phyloP scores from a whole-genome alignment of 2,329 filamentous ascomycete species.

The Scortechinia acanthostroma region DNA sequence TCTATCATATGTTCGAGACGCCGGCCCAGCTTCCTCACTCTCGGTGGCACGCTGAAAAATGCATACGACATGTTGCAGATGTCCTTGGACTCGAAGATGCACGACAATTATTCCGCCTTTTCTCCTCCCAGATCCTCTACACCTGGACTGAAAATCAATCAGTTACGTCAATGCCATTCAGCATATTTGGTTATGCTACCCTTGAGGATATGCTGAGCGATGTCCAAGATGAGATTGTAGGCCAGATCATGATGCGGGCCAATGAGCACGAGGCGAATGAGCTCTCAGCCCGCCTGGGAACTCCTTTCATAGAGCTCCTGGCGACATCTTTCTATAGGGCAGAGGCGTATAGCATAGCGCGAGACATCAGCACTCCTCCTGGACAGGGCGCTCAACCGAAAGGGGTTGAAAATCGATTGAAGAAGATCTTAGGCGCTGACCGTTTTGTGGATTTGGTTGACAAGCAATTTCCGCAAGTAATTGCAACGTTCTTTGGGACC shows the following conservation, averaged over 20 bases:
- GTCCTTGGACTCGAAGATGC: slow-evolving; percentile 59
- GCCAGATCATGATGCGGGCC: slow-evolving; percentile 75
- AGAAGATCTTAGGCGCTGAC: slow-evolving; percentile 62
- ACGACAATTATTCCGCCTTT: slow-evolving; percentile 71
- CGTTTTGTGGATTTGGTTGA: slow-evolving; percentile 56
- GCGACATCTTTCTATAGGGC: slow-evolving; percentile 67
- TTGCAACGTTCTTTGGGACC: slow-evolving; percentile 69
- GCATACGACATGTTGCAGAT: slow-evolving; percentile 59
- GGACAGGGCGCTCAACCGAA: slow-evolving; percentile 28
- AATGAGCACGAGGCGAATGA: slow-evolving; percentile 55
- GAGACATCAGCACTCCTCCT: slow-evolving; percentile 51
- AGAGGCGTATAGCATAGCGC: slow-evolving; percentile 76
- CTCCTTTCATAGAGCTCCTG: slow-evolving; percentile 49
- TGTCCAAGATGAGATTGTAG: slow-evolving; percentile 71
- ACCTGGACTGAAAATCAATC: slow-evolving; percentile 73
- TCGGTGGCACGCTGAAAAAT: slow-evolving; percentile 64
- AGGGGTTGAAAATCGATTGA: slow-evolving; percentile 56
- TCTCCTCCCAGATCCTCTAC: slow-evolving; percentile 81
- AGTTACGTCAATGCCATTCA: slow-evolving; percentile 70
- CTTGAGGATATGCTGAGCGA: slow-evolving; percentile 64
- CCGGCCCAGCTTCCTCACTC: slow-evolving; percentile 66
- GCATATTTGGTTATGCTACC: slow-evolving; percentile 73
- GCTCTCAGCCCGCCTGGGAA: slow-evolving; percentile 49
- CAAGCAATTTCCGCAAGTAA: slow-evolving; percentile 67
- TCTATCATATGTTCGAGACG: slow-evolving; percentile 91